Base-by-base conservation (phyloP, 2,329 filamentous ascomycete genomes). In the Fusarium mexicanum region DNA sequence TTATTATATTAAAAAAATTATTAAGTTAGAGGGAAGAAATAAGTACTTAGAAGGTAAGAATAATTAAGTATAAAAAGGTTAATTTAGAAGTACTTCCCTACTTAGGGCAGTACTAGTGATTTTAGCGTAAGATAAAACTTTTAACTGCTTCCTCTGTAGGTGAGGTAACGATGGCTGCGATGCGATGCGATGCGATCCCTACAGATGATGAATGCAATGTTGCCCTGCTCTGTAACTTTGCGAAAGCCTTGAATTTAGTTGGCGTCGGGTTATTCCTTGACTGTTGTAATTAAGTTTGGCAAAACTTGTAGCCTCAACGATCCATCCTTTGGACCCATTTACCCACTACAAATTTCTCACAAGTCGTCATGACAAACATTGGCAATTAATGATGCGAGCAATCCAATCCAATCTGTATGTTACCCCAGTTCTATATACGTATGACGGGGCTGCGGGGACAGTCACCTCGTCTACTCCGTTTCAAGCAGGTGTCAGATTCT, bases 361-460 rank as follows among this genome's bases (percentile, higher is more conserved):
- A 41, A 72, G n/a, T 33, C 31, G 29, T 43, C 38, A 71, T 71
- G 31, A 47, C 67, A 57, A 62, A 43, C 55, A 55, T 58, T 31
- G 5, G 41, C 55, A 47, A n/a, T 63, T 43, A 41, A 72, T 60
- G 67, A 74, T 72, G 68, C 38, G 35, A 72, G 61, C 20, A 55
- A 58, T 35, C 33, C 33, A 35, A 35, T 54, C 54, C 51, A 41
- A 60, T 46, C 46, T 37, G n/a, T 24, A 51, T 50, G 44, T 38
- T 50, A 67, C 68, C 68, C 68, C 72, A 47, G 61, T 58, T 72
- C 69, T 65, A 62, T 65, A 65, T 41, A 61, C 64, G n/a, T 37
- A 53, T 20, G 13, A 26, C n/a, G 68, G 72, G 59, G 68, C 55
- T 63, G 72, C 61, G 72, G 72, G 60, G 72, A 46, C 64, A 50